phyloP scores from a whole-genome alignment of 1,139 yeast genomes.

The Candida sp. region DNA sequence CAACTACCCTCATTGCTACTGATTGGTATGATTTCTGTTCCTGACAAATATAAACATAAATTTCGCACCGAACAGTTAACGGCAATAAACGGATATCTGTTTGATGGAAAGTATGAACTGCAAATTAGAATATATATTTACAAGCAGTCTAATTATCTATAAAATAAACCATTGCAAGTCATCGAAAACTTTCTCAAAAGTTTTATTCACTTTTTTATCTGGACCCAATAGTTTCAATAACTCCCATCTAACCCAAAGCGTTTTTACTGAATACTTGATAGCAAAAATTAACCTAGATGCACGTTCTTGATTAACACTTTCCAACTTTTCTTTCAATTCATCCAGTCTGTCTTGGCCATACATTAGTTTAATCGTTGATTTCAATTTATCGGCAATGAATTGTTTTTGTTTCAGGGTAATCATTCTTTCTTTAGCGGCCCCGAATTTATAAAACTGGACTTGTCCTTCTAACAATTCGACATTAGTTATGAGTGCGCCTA shows the following conservation, averaged over 20 bases:
- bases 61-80: background rate
- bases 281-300: background rate
- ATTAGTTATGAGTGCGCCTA: background rate
- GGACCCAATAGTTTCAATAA: constrained; percentile 24
- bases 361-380: constrained; percentile 10
- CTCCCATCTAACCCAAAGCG: constrained; percentile 29
- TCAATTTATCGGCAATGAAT: constrained; percentile 13
- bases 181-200: background rate
- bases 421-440: background rate
- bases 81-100: no score
- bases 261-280: constrained; percentile 5
- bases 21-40: background rate
- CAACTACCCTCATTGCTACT: constrained; percentile 8
- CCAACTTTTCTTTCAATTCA: constrained; percentile 17
- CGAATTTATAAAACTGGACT: background rate
- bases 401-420: constrained; percentile 16
- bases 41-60: background rate
- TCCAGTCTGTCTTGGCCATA: constrained; percentile 15
- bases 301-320: constrained; percentile 22
- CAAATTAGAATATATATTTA: background rate
- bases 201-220: constrained; percentile 11
- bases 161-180: background rate
- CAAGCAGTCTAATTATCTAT: background rate
- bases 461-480: background rate
- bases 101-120: background rate